Conservation (phyloP, 1,284 basidiomycete genomes). For the Neolentinus lepideus region DNA sequence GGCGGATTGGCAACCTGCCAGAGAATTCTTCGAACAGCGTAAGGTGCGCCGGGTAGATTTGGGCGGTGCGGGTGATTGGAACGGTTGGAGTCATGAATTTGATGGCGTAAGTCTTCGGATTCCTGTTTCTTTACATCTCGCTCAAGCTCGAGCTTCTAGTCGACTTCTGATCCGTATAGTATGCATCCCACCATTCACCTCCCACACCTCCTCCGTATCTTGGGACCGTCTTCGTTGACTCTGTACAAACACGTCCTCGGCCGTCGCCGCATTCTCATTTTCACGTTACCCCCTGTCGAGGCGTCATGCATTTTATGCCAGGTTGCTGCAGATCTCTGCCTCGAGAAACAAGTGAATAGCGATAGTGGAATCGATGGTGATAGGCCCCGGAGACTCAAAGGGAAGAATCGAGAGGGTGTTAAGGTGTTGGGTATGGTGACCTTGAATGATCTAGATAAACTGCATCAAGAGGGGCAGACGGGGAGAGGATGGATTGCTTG, state of each 20-base stretch:
- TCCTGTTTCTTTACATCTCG: not conserved
- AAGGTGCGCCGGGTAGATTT: conserved; percentile 38
- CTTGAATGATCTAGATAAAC: conserved; percentile 56
- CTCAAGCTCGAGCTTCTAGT: not conserved
- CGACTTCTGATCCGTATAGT: conserved; percentile 18
- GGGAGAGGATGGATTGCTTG: conserved; percentile 77
- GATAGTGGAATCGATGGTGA: not conserved
- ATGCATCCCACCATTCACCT: conserved; percentile 53
- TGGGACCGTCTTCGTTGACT: conserved; percentile 70
- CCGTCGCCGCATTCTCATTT: conserved; percentile 63
- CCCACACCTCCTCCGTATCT: conserved; percentile 60
- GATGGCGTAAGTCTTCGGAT: conserved; percentile 33
- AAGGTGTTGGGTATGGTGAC: conserved; percentile 73
- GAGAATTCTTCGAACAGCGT: conserved; percentile 57
- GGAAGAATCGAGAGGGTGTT: conserved; percentile 44
- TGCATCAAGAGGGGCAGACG: conserved; percentile 44
- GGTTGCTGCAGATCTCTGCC: conserved; percentile 65
- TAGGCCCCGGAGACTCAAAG: conserved; percentile 23
- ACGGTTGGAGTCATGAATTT: conserved; percentile 59
- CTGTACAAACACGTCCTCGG: conserved; percentile 73
- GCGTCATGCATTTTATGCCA: conserved; percentile 70
- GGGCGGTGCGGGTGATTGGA: conserved; percentile 50
- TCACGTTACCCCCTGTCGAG: conserved; percentile 71
- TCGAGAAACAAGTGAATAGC: conserved; percentile 40
- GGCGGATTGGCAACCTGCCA: conserved; percentile 56